These are phyloP conservation scores for Eucalyptus microcorys DNA, from an alignment of 345 rosid species.

Conservation along the genomic window DNA sequence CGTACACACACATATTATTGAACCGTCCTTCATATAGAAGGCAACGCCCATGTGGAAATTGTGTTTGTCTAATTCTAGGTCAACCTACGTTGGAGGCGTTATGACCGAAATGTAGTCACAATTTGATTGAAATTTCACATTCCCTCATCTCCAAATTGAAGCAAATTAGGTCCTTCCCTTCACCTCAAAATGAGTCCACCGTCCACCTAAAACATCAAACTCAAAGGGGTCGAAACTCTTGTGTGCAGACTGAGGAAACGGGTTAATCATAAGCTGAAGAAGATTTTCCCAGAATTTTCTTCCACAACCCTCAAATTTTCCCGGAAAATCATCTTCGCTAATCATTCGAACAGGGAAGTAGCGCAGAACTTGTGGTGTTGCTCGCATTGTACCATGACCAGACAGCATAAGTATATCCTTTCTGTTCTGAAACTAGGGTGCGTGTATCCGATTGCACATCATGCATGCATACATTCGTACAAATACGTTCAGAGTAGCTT, in stretches of 20 bases:
- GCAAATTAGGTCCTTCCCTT: background rate
- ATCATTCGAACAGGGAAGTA: background rate
- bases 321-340: background rate
- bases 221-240: background rate
- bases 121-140: background rate
- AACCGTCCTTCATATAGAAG: background rate
- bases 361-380: background rate
- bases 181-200: background rate
- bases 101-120: background rate
- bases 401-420: background rate
- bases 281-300: background rate
- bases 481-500: background rate
- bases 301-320: background rate
- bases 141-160: background rate
- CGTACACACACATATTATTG: background rate
- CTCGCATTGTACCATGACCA: background rate
- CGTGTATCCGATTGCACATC: background rate
- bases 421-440: background rate
- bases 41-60: too few relatives aligned
- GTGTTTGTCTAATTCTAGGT: background rate
- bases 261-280: background rate
- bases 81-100: background rate
- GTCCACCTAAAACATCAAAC: background rate
- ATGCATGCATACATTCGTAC: background rate
- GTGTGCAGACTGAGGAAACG: background rate